Conservation (phyloP, 208 protist species). For the Leptomonas pyrrhocoris region DNA sequence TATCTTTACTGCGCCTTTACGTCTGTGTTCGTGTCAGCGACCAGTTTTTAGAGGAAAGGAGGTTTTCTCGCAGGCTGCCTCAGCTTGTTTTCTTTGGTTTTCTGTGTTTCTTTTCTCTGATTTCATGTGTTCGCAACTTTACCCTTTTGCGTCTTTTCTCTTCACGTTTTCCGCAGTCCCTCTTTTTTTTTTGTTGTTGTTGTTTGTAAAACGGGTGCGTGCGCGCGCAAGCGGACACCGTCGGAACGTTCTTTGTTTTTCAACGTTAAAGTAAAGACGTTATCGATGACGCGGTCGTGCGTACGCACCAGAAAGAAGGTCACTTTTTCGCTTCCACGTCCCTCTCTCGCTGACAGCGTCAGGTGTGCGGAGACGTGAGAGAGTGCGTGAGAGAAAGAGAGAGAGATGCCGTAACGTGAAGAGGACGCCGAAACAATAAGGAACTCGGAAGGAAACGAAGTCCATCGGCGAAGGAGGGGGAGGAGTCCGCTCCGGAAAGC, state of each 20-base stretch:
- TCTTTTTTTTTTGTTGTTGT: background rate
- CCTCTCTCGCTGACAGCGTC: background rate
- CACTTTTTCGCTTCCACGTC: too few species aligned
- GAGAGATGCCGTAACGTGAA: background rate
- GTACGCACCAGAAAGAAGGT: background rate
- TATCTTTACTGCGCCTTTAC: constrained; percentile 16
- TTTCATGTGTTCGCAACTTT: background rate
- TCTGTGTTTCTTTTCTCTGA: background rate
- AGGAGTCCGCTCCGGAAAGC: background rate
- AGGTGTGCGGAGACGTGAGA: background rate
- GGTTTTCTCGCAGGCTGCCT: background rate
- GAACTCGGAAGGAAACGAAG: background rate
- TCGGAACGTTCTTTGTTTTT: background rate
- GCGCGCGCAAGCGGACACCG: background rate
- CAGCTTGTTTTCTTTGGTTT: constrained; percentile 1
- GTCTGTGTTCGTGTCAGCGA: constrained; percentile 8
- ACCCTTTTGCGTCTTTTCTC: background rate
- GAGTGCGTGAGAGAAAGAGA: background rate
- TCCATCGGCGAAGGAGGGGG: background rate
- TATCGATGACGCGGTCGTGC: background rate
- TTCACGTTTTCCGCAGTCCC: background rate
- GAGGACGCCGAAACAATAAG: too few species aligned
- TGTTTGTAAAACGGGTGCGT: background rate
- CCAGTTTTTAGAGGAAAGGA: constrained; percentile 21
- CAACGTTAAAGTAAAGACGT: background rate